Base-by-base conservation (phyloP, 2,329 filamentous ascomycete species). In the Fusarium sp. region DNA sequence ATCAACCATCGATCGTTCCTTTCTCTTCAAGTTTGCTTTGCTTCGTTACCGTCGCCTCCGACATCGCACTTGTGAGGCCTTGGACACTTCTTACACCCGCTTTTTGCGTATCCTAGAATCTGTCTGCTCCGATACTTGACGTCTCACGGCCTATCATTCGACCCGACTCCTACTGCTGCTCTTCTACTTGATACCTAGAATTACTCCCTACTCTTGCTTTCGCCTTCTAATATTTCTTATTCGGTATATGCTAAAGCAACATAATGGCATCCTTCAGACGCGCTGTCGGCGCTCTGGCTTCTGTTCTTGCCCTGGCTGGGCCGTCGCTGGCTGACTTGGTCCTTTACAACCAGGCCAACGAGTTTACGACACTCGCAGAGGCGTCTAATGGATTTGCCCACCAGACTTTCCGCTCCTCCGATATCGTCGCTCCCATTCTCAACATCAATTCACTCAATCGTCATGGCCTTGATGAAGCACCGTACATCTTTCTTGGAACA, bases 401-500 rank as follows among this genome's bases (percentile, higher is more conserved):
- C 57, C 82, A 84, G 67, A 77, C 71, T 0, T 84, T 82, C 65
- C 70, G 71, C 35, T 82, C 82, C 1, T 80, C 80, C 16, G 68
- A 78, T 13, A 77, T 84, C 25, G 63, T 81, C 25, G 82, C 80
- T 2, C 82, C 83, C 4, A 66, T 82, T 9, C 75, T 84, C 56
- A 80, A 82, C 58, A 75, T 84, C 66, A 81, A 82, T 63, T 62
- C 71, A 1, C 82, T 79, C 76, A 73, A 82, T 42, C 66, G 66
- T 22, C 38, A 65, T 20, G 72, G 69, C 29, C 69, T 77, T 40
- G 79, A 83, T 66, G 67, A 78, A 18, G 75, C 80, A 11, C 75
- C 73, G 1, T 80, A 80, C 70, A 79, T 84, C 52, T 84, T 84
- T 69, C 65, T 84, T 27, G 80, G 79, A 25, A 74, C 73, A 47